phyloP scores from a whole-genome alignment of 1,284 basidiomycete genomes.

The Trametes sp. region DNA sequence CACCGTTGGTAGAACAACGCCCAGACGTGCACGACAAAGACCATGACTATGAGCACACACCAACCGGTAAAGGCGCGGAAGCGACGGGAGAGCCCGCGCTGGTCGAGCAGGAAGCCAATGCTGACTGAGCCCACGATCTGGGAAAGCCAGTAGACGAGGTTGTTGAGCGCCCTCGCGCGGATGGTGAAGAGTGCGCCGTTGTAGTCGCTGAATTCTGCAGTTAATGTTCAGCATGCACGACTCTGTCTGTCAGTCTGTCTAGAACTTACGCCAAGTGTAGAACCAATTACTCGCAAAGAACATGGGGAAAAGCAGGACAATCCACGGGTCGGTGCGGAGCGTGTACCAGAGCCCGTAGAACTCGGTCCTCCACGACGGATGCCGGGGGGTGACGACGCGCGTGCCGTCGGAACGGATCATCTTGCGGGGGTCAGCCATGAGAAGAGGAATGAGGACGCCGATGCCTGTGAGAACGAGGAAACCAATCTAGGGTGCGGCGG shows the following conservation, averaged over 20 bases:
- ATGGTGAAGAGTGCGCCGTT: constrained; percentile 73
- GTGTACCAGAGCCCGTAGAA: constrained; percentile 59
- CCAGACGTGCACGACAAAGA: constrained; percentile 73
- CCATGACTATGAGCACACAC: constrained; percentile 62
- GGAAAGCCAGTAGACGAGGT: constrained; percentile 72
- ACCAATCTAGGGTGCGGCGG: constrained; percentile 57
- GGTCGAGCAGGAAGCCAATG: constrained; percentile 72
- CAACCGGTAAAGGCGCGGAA: constrained; percentile 71
- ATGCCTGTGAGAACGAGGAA: constrained; percentile 75
- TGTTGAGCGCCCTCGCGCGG: constrained; percentile 70
- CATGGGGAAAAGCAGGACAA: constrained; percentile 56
- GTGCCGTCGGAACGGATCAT: constrained; percentile 81
- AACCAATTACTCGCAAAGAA: constrained; percentile 80
- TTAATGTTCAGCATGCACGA: constrained; percentile 1
- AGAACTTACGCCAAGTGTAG: constrained; percentile 71
- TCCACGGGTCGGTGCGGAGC: constrained; percentile 56
- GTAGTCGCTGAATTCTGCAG: constrained; percentile 69
- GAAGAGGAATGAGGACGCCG: constrained; percentile 66
- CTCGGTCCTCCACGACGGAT: constrained; percentile 76
- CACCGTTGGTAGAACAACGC: constrained; percentile 75
- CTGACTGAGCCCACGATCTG: constrained; percentile 71
- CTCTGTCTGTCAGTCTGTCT: not conserved
- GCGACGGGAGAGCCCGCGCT: constrained; percentile 58
- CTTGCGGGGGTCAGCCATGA: constrained; percentile 73
- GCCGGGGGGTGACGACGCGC: constrained; percentile 60